Base-by-base conservation (phyloP, 73 alveolate genomes). In the Uronychia binucleata region DNA sequence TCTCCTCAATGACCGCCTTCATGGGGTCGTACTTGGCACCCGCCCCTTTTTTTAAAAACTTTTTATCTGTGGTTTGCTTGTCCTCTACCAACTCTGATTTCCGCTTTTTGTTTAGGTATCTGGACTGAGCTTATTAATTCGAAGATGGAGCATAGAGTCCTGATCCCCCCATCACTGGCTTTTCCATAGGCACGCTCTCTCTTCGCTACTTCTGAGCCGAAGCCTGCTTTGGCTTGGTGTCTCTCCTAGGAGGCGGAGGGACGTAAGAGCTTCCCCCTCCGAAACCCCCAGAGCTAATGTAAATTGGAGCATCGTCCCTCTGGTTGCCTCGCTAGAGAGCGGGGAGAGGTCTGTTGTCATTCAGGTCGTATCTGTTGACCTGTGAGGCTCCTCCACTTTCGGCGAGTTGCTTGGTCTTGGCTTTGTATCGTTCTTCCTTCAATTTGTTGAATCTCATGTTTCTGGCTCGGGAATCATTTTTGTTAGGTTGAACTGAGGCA, bases 1-100 rank as follows among this genome's bases (percentile, higher is more conserved):
- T 82, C 33, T 79, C 89, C 33, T 82, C 89, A 11, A 74, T 82
- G 26, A 82, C 83, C 11, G 89, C 89, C 74, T 67, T 67, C 78
- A 82, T 1, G 25, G 89, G 89, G 33, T 82, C 89, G 31, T 82
- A 82, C 74, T 32, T 34, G 14, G 33, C 27, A 1, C 82, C 27
- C 33, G 60, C 32, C 14, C 83, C 83, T 74, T 32, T 82, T 34
- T 82, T 82, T 8, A 82, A 33, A 57, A 82, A 82, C 14, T 34
- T 82, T 13, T 74, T 33, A 19, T 74, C 58, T 28, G 81, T 26
- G 30, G 27, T 1, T 75, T 75, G 67, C 19, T 46, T 11, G 67
- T 19, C 19, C 67, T 46, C 5, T 19, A 46, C 67, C 19, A 11
- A 46, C 19, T 46, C 5, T 11, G 67, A 46, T 46, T 46, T 46